Conservation (phyloP, 225 moss, liverwort and hornwort species). For the Antitrichia curtipendula region DNA sequence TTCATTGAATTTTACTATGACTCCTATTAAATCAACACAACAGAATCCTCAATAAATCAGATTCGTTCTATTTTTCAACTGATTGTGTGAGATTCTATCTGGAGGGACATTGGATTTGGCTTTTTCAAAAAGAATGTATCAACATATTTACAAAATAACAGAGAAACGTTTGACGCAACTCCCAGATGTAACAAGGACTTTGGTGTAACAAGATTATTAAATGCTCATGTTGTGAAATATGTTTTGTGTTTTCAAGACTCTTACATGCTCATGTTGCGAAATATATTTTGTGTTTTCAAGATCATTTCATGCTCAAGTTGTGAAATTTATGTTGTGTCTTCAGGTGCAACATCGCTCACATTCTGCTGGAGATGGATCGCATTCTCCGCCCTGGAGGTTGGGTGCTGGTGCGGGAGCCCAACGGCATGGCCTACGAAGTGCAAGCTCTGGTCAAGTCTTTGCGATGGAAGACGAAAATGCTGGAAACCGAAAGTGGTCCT, state of each 20-base stretch:
- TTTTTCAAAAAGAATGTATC: neutral
- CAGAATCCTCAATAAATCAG: neutral
- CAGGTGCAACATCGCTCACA: conserved; percentile 45
- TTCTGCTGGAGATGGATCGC: conserved; percentile 45
- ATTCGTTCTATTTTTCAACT: neutral
- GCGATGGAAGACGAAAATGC: conserved; percentile 38
- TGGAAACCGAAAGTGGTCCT: conserved; percentile 67
- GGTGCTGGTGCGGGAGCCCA: conserved; percentile 46
- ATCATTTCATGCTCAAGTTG: neutral
- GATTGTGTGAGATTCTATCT: neutral
- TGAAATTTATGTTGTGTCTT: neutral
- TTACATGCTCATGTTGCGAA: neutral
- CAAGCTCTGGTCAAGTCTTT: conserved; percentile 38
- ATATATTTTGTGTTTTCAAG: neutral
- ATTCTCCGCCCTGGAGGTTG: conserved; percentile 44
- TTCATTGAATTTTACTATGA: neutral
- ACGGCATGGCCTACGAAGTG: conserved; percentile 33
- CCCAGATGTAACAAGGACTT: neutral
- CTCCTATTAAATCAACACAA: neutral
- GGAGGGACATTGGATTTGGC: neutral
- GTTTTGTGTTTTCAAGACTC: neutral
- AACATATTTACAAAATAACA: neutral
- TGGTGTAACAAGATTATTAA: neutral
- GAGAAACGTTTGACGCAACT: neutral
- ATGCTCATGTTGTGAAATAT: neutral